Evolutionary conservation across 441 rosid genomes (phyloP), one percentile per base, ranked within the genome.

Genomic region (Aleurites moluccanus): DNA sequence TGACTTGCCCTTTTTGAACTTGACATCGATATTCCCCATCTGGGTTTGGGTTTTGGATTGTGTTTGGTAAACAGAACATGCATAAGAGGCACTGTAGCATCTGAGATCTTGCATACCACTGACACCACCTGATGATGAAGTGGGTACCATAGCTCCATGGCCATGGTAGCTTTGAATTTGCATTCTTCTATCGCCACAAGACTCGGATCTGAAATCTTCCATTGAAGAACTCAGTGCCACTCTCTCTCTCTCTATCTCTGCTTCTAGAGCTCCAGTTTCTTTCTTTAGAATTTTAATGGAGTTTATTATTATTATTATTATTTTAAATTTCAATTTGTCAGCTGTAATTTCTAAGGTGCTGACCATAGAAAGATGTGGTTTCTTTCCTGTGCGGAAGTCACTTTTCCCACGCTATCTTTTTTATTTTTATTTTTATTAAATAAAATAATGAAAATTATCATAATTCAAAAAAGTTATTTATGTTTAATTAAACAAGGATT

Each of bases 81-180:
- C 87, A 77, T 86, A 81, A 64, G 82, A 83, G 1, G 90, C 86
- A 74, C 90, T 89, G 88, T 85, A 85, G 72, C 91, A 86, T 75
- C 91, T 85, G 52, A 90, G 92, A 83, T 90, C 92, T 72, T 88
- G 90, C 90, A 85, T 83, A 57, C 78, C 62, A 6, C 72, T 73
- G 69, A 78, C 64, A 14, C 79, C 73, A 18, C 28, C n/a, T 15
- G 86, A 50, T 28, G 73, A 2, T 2, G 79, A 62, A 1, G 69
- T 10, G 52, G 78, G 80, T 16, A 57, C 80, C 63, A 25, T 40
- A 14, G 55, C 50, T n/a, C 63, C 62, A 47, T 30, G 14, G 40
- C 52, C 61, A 42, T 63, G 7, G 78, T 79, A 72, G 33, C 49
- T 67, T 52, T 80, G 80, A 18, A 80, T 72, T 70, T 85, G 85